Percentiles rank a stretch among this genome's conserved stretches.
phyloP scores from a whole-genome alignment of 768 basidiomycete species.

The Suillus subalutaceus region DNA sequence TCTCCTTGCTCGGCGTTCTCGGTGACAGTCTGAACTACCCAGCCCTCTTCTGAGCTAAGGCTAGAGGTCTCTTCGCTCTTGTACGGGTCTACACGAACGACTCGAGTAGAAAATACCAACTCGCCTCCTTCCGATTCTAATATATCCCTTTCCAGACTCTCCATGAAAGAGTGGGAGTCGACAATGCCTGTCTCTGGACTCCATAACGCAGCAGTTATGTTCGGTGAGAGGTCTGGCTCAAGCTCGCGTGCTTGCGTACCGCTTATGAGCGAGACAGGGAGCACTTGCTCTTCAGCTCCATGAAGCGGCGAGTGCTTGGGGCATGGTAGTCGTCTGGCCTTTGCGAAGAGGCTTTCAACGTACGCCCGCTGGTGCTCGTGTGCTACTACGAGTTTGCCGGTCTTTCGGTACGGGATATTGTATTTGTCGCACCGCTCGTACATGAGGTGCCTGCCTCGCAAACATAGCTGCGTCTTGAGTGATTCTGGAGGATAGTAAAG shows the following conservation, averaged over 20 bases:
- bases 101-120: slow-evolving; percentile 76
- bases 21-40: slow-evolving; percentile 85
- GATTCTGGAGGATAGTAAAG: slow-evolving; percentile 84
- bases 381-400: slow-evolving; percentile 92
- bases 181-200: slow-evolving; percentile 90
- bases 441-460: slow-evolving; percentile 83
- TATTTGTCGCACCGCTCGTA: slow-evolving; percentile 72
- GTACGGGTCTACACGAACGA: slow-evolving; percentile 82
- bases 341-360: slow-evolving; percentile 66
- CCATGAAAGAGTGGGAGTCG: slow-evolving; percentile 84
- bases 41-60: slow-evolving; percentile 59
- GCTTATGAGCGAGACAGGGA: slow-evolving; percentile 70
- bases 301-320: slow-evolving; percentile 43
- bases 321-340: slow-evolving; percentile 58
- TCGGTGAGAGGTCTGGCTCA: slow-evolving; percentile 80
- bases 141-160: slow-evolving; percentile 82
- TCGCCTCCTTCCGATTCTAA: slow-evolving; percentile 66
- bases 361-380: slow-evolving; percentile 66
- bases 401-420: slow-evolving; percentile 68
- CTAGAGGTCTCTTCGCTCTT: slow-evolving; percentile 27
- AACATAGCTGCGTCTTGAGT: slow-evolving; percentile 83
- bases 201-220: slow-evolving; percentile 75
- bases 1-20: slow-evolving; percentile 52
- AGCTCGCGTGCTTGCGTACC: slow-evolving; percentile 68
- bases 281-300: slow-evolving; percentile 34